These are phyloP conservation scores for Pseudoneurospora amorphoporcata DNA, from an alignment of 495 filamentous ascomycete species.

Conservation along the genomic window DNA sequence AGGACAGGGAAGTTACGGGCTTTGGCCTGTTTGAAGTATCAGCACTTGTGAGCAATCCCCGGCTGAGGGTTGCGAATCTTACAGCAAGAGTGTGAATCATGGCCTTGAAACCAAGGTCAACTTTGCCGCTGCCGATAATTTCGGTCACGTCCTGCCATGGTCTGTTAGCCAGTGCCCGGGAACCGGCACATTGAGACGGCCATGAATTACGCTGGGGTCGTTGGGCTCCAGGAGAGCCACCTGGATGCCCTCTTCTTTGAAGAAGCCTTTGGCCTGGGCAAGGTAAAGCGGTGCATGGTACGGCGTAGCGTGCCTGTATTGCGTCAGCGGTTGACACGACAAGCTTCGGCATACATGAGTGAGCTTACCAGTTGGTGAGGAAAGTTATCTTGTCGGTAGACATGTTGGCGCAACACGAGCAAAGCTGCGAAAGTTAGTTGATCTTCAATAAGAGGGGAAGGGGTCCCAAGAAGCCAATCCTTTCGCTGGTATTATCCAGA, in stretches of 20 bases:
- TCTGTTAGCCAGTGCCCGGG: background rate
- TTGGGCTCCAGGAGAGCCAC: constrained; percentile 63
- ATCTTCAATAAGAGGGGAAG: constrained; percentile 17
- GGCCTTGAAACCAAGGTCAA: constrained; percentile 65
- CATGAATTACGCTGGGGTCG: constrained; percentile 44
- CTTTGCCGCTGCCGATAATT: constrained; percentile 60
- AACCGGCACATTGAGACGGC: background rate
- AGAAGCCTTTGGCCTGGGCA: constrained; percentile 58
- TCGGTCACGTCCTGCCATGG: constrained; percentile 49
- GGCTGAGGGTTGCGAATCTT: constrained; percentile 10
- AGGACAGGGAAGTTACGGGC: constrained; percentile 58
- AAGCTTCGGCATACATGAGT: constrained; percentile 3
- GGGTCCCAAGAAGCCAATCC: constrained; percentile 58
- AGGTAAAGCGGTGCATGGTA: constrained; percentile 66
- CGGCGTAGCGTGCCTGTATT: constrained; percentile 55
- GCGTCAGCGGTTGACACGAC: constrained; percentile 9
- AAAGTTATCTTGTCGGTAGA: constrained; percentile 68
- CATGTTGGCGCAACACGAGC: constrained; percentile 40
- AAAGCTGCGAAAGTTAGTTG: constrained; percentile 26
- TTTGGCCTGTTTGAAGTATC: constrained; percentile 41
- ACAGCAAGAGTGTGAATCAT: constrained; percentile 66
- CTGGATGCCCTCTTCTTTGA: constrained; percentile 58
- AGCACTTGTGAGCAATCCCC: background rate
- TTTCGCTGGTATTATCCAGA: constrained; percentile 80
- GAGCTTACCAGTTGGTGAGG: constrained; percentile 56